phyloP scores from a whole-genome alignment of 2,329 filamentous ascomycete species.

The Grosmannia huntii region DNA sequence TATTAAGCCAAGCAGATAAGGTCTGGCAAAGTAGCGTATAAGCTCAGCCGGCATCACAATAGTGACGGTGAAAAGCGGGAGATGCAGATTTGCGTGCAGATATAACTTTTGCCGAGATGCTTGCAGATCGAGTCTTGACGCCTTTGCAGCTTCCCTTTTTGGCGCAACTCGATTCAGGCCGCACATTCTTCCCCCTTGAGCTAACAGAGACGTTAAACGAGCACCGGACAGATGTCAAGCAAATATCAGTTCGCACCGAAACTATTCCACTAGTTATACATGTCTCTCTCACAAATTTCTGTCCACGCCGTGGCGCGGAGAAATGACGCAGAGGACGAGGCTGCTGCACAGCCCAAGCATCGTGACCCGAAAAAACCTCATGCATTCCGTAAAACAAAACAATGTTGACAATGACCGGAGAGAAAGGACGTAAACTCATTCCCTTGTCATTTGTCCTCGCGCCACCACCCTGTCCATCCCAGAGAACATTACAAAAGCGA shows the following conservation, averaged over 20 bases:
- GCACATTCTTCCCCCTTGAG: no score
- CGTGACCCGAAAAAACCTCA: constrained; percentile 10
- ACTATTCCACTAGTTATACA: constrained; percentile 3
- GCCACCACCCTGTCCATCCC: constrained; percentile 11
- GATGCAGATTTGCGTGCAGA: no score
- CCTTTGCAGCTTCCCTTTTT: no score
- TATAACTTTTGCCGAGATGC: no score
- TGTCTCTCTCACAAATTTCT: background rate
- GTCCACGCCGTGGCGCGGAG: background rate
- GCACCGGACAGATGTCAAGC: background rate
- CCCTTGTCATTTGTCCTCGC: constrained; percentile 12
- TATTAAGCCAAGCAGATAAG: background rate
- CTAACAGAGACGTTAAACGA: no score
- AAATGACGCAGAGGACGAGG: background rate
- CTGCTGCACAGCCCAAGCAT: constrained; percentile 4
- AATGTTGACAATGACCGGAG: constrained; percentile 9
- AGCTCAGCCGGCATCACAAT: no score
- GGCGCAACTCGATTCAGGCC: no score
- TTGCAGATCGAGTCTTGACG: no score
- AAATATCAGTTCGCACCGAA: background rate
- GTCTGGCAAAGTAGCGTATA: no score
- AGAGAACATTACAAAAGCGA: constrained; percentile 8
- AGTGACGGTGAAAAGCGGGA: no score
- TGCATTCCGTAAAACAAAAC: constrained; percentile 14
- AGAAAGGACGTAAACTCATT: constrained; percentile 11